phyloP scores from a whole-genome alignment of 1,139 yeast species.

The Suhomyces taliae region DNA sequence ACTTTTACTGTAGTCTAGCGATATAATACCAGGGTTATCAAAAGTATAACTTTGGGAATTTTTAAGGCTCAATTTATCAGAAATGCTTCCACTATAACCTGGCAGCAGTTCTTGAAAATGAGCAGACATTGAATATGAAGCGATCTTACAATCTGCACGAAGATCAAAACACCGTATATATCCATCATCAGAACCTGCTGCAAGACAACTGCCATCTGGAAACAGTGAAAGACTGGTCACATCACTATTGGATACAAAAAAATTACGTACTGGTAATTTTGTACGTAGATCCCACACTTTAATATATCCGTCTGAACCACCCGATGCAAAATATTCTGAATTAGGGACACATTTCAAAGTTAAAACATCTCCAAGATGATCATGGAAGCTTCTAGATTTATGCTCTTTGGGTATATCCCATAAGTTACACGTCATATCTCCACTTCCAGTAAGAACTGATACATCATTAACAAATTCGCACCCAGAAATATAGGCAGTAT shows the following conservation, averaged over 20 bases:
- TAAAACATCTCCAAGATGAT: slow-evolving; percentile 81
- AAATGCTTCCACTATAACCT: slow-evolving; percentile 9
- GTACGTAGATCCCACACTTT: slow-evolving; percentile 71
- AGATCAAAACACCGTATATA: slow-evolving; percentile 70
- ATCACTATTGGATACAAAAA: slow-evolving; percentile 64
- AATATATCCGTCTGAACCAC: slow-evolving; percentile 74
- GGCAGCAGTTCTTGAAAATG: slow-evolving; percentile 11
- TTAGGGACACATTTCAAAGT: slow-evolving; percentile 27
- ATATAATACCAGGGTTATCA: slow-evolving; percentile 64
- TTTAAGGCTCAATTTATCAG: slow-evolving; percentile 14
- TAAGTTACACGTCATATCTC: slow-evolving; percentile 75
- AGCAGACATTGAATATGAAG: slow-evolving; percentile 44
- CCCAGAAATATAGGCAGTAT: slow-evolving; percentile 78
- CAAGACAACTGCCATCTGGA: slow-evolving; percentile 69
- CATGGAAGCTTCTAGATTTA: slow-evolving; percentile 58
- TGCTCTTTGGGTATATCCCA: slow-evolving; percentile 77
- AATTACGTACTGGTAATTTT: slow-evolving; percentile 56
- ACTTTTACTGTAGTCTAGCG: slow-evolving; percentile 71
- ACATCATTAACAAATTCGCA: slow-evolving; percentile 59
- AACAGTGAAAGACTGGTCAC: slow-evolving; percentile 65
- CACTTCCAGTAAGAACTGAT: slow-evolving; percentile 69
- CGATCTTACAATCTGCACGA: slow-evolving; percentile 72
- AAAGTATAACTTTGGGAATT: slow-evolving; percentile 19
- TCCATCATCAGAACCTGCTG: slow-evolving; percentile 81
- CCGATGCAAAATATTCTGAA: slow-evolving; percentile 54